Evolutionary conservation across 2,329 filamentous ascomycete species (phyloP).

Genomic region (Teratosphaeria epicoccoides): DNA sequence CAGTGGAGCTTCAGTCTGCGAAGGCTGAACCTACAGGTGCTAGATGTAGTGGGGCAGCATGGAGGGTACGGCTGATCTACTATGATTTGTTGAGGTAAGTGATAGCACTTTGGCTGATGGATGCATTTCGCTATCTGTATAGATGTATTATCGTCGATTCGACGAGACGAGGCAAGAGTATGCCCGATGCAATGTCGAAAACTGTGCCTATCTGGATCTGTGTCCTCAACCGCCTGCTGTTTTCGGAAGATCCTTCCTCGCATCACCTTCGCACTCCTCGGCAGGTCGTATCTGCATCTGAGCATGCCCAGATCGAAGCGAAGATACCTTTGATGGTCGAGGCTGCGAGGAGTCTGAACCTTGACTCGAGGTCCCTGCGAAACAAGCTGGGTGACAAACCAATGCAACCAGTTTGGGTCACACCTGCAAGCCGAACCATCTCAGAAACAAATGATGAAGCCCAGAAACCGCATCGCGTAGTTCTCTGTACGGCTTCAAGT

Average conservation of each 20-base stretch:
- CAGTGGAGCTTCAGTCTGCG: slow-evolving; percentile 85
- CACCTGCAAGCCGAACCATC: slow-evolving; percentile 46
- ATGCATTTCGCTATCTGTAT: background rate
- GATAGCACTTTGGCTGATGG: background rate
- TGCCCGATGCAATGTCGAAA: slow-evolving; percentile 90
- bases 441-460: background rate
- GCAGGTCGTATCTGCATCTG: slow-evolving; percentile 60
- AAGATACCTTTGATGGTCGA: slow-evolving; percentile 47
- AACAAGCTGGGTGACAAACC: slow-evolving; percentile 52
- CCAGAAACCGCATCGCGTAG: slow-evolving; percentile 56
- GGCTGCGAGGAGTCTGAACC: slow-evolving; percentile 46
- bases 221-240: slow-evolving; percentile 70
- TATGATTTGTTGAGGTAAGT: background rate
- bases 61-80: slow-evolving; percentile 48
- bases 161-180: slow-evolving; percentile 83
- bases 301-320: slow-evolving; percentile 66
- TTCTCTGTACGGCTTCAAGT: slow-evolving; percentile 78
- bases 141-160: slow-evolving; percentile 83
- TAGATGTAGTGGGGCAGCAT: slow-evolving; percentile 54
- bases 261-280: slow-evolving; percentile 60
- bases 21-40: slow-evolving; percentile 71
- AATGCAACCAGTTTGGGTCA: slow-evolving; percentile 69
- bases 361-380: slow-evolving; percentile 48
- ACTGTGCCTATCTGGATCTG: slow-evolving; percentile 90
- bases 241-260: slow-evolving; percentile 44